A percentile compares a stretch with the other conserved stretches of the same genome.
Evolutionary conservation across 441 rosid species (phyloP).

Genomic region (Biscutella laevigata): DNA sequence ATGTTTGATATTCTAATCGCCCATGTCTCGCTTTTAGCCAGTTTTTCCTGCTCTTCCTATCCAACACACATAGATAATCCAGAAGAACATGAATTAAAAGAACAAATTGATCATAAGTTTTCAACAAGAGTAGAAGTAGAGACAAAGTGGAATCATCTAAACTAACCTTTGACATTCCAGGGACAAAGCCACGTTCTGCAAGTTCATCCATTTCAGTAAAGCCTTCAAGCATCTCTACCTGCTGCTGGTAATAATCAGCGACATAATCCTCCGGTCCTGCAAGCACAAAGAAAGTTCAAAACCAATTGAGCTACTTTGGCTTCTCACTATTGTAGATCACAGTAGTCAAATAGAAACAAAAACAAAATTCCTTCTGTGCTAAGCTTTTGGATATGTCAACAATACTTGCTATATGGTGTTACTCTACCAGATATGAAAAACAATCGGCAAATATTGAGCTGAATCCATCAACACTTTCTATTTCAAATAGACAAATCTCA

Average conservation of each 20-base stretch:
- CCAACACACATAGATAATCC: neutral
- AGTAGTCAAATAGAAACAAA: neutral
- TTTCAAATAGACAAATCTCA: too few relatives aligned
- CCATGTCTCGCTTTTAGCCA: constrained; percentile 77
- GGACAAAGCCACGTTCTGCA: constrained; percentile 80
- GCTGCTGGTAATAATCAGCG: constrained; percentile 92
- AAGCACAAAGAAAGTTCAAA: neutral
- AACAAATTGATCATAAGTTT: constrained; percentile 2
- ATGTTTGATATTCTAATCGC: constrained; percentile 82
- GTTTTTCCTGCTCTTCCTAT: constrained; percentile 77
- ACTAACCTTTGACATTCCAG: constrained; percentile 72
- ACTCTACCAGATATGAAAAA: too few relatives aligned
- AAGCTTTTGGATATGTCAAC: neutral
- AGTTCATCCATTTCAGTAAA: constrained; percentile 90
- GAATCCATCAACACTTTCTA: neutral
- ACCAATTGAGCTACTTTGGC: neutral
- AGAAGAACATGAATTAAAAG: neutral
- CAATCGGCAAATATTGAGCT: too few relatives aligned
- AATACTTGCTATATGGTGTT: neutral
- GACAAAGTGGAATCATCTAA: neutral
- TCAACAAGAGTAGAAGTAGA: neutral
- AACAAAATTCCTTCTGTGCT: neutral
- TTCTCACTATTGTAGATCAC: neutral
- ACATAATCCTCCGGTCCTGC: constrained; percentile 77
- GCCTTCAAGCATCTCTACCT: constrained; percentile 88